Evolutionary conservation across 768 basidiomycete species (phyloP), one percentile per base, ranked within the genome.

Genomic region (Pseudohyphozyma bogoriensis): DNA sequence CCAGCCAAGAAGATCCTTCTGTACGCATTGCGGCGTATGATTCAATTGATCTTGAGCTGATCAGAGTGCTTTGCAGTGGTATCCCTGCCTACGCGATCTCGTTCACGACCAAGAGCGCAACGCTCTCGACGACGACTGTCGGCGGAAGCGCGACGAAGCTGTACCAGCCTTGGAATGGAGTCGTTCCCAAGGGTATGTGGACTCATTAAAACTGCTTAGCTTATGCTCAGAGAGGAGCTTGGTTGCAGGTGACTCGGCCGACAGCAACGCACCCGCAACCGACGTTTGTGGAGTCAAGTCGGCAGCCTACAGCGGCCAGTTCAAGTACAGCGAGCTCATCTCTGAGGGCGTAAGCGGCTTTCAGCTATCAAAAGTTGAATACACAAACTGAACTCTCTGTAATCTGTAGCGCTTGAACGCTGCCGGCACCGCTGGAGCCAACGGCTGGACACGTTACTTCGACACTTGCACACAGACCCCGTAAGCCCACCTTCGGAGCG

Each of bases 1-100:
- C 84, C 86, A 11, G 73, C 81, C 2, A 73, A 72, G 42, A 76
- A 90, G 75, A 77, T 93, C 56, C 81, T 87, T n/a, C 82, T 95
- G 31, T 92, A n/a, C n/a, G n/a, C n/a, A n/a, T n/a, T n/a, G n/a
- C n/a, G n/a, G n/a, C n/a, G n/a, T n/a, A n/a, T n/a, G n/a, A n/a
- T n/a, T n/a, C n/a, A n/a, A n/a, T n/a, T n/a, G n/a, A n/a, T n/a
- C n/a, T n/a, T n/a, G n/a, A n/a, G n/a, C n/a, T n/a, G n/a, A n/a
- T n/a, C n/a, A n/a, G n/a, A n/a, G n/a, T n/a, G n/a, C n/a, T n/a
- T n/a, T 44, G 22, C 42, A 44, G 42, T 28, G 57, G 57, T 10
- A 42, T 58, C 39, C 57, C 57, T 33, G 36, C 59, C 11, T 55
- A 60, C 46, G 59, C 20, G n/a, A 44, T 28, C 36, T 55, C 59